Base-by-base conservation (phyloP, 345 rosid genomes). In the Clarkia xantiana region DNA sequence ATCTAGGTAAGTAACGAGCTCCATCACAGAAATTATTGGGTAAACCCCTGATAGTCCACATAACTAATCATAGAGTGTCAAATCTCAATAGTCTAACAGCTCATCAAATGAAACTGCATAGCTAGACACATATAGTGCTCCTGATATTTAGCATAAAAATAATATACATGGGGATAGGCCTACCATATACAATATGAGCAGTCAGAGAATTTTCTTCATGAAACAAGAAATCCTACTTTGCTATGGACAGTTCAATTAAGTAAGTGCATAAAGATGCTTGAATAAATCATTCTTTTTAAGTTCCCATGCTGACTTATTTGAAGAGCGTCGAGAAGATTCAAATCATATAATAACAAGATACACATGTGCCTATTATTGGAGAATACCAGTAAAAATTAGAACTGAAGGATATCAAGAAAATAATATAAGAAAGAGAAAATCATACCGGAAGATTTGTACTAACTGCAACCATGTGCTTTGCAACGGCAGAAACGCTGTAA, bases 381-480 rank as follows among this genome's bases (percentile, higher is more conserved):
- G 25, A 19, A 47, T 5, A 45, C 13, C 36, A 29, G 1, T 48
- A 14, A 48, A 48, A 5, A 17, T 10, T 22, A 13, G 20, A 25
- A 13, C 34, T 29, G 18, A 34, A 49, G 20, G 39, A 48, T 10
- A 8, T 3, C 10, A 19, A 49, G 10, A 25, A 47, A 40, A 39
- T 10, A 45, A 22, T 40, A 47, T 43, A 40, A 34, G 54, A 11
- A 53, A 45, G 38, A 51, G 17, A 11, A 53, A 48, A 13, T 49
- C 40, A 52, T 79, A 91, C 98, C 83, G 41, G 54, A 51, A 84
- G 86, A 68, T 91, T 91, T 50, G 96, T 86, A 72, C 96, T 91
- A 71, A 91, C 86, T 18, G 98, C 98, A 66, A 91, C 96, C 98
- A 91, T 91, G 71, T 91, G 98, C 73, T 91, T 91, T 56, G 89